phyloP scores from a whole-genome alignment of 1,284 basidiomycete genomes.

The Agaricales sp. region DNA sequence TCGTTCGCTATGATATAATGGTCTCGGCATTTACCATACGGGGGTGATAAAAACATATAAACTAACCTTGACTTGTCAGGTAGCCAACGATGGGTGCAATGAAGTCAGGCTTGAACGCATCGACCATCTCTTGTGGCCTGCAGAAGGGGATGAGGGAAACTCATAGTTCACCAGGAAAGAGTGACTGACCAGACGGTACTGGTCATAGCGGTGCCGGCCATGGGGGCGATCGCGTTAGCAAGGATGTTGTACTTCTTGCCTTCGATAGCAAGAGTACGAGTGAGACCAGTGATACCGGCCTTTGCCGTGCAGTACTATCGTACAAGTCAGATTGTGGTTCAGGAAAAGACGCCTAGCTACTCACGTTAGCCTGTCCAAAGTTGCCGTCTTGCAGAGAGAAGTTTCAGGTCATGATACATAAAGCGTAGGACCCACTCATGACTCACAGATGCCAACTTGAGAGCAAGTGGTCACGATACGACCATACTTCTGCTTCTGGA shows the following conservation, averaged over 20 bases:
- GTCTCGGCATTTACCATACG: too few relatives aligned
- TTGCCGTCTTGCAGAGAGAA: conserved; percentile 66
- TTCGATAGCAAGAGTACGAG: conserved; percentile 85
- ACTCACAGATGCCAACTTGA: conserved; percentile 84
- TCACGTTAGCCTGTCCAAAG: conserved; percentile 83
- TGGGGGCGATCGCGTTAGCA: conserved; percentile 84
- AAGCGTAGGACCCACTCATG: neutral
- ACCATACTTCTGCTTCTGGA: conserved; percentile 96
- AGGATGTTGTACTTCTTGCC: conserved; percentile 87
- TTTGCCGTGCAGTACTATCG: conserved; percentile 85
- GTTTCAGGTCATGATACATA: conserved; percentile 3
- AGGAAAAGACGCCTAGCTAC: conserved; percentile 11
- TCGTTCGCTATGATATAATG: conserved; percentile 54
- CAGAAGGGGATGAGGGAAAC: conserved; percentile 6
- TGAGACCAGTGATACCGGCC: conserved; percentile 86
- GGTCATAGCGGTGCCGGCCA: conserved; percentile 89
- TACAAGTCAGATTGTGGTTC: neutral
- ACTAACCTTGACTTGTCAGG: conserved; percentile 66
- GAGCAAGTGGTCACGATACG: conserved; percentile 93
- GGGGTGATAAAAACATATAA: conserved; percentile 6
- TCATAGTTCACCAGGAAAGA: conserved; percentile 2
- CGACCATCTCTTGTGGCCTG: conserved; percentile 88
- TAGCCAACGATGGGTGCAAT: conserved; percentile 91
- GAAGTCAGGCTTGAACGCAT: conserved; percentile 93
- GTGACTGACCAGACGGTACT: conserved; percentile 61